Evolutionary conservation across 106 monocot species (phyloP), one percentile per base, ranked within the genome.

Genomic region (Alisma plantagoaquatica): DNA sequence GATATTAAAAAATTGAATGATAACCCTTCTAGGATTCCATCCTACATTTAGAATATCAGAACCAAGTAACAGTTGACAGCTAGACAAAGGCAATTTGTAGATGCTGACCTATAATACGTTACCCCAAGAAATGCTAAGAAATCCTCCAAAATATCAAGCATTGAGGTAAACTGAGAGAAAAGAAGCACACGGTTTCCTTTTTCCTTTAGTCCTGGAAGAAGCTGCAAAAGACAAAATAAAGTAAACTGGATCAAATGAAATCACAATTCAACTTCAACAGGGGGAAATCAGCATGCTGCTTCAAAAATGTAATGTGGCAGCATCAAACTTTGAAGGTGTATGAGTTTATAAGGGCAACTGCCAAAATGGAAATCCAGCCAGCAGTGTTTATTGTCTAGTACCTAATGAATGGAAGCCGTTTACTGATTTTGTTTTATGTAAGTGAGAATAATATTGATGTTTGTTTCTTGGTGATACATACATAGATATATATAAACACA

Each of bases 141-240:
- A 33, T 78, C 78, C 35, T 78, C 78, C 31, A 78, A 63, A 50
- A 78, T 73, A 33, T 78, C 73, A 59, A 73, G 78, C 73, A 72
- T 78, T 22, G 23, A 58, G 10, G 72, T 72, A 73, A 73, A 73
- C 56, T 78, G 78, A 16, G 78, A 64, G 42, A 78, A 78, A 53
- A 78, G 68, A 33, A 78, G 31, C 2, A 78, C 73, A 27, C 78
- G 67, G 43, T 73, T 73, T 30, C 78, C 73, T 54, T 65, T 69
- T 60, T 73, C 52, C 54, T 73, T 73, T 35, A 78, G 54, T 54
- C 54, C 73, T 22, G 78, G 73, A n/a, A 78, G 60, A 32, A 78
- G 47, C 73, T 78, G 73, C 23, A 63, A 38, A 28, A 57, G 3
- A 16, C 6, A 19, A 55, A 33, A 55, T 35, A 3, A 35, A 10